Percentiles rank a stretch among this genome's conserved stretches.
phyloP scores from a whole-genome alignment of 352 stramenopile genomes.

The Blastocystis sp. region DNA sequence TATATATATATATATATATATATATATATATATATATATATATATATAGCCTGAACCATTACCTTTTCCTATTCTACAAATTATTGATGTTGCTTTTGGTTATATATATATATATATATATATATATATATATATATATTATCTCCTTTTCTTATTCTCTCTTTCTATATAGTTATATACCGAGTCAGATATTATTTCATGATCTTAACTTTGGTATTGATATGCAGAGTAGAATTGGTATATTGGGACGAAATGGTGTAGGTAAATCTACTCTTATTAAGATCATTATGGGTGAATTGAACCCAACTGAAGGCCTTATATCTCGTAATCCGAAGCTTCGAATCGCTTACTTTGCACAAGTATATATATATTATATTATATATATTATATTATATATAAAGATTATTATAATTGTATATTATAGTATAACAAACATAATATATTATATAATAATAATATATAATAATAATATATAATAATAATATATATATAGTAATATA shows the following conservation, averaged over 20 bases:
- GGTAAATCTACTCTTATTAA: slow-evolving; percentile 88
- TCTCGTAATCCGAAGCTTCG: slow-evolving; percentile 44
- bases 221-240: slow-evolving; percentile 77
- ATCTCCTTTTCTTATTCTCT: slow-evolving; percentile 39
- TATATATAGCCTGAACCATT: slow-evolving; percentile 13
- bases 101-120: neutral
- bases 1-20: too few relatives aligned
- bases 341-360: slow-evolving; percentile 44
- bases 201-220: slow-evolving; percentile 75
- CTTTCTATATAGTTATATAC: slow-evolving; percentile 38
- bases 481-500: too few relatives aligned
- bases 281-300: slow-evolving; percentile 26
- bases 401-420: slow-evolving; percentile 67
- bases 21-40: slow-evolving; percentile 19
- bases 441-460: slow-evolving; percentile 58
- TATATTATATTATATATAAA: slow-evolving; percentile 49
- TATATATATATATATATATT: slow-evolving; percentile 37
- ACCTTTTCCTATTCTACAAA: slow-evolving; percentile 24
- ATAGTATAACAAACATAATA: slow-evolving; percentile 76
- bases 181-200: slow-evolving; percentile 61
- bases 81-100: slow-evolving; percentile 7
- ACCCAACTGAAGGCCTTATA: slow-evolving; percentile 15
- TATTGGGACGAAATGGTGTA: slow-evolving; percentile 87
- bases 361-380: slow-evolving; percentile 57
- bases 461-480: too few relatives aligned